These are phyloP conservation scores for Fraxinus baroniana DNA, from an alignment of 305 asterid species.

Conservation along the genomic window DNA sequence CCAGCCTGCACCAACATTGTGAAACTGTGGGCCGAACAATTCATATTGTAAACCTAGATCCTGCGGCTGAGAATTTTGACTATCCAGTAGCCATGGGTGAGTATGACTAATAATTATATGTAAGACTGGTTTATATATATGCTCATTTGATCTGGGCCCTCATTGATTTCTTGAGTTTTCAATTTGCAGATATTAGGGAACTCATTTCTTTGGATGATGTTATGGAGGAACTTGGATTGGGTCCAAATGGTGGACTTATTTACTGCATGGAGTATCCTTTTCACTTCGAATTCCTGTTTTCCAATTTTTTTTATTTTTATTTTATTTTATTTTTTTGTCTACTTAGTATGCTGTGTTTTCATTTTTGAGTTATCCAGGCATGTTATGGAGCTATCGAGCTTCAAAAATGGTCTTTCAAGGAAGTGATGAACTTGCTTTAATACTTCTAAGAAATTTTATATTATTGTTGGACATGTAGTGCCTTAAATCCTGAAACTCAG, in stretches of 20 bases:
- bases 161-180: conserved; percentile 16
- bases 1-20: conserved; percentile 78
- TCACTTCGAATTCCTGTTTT: conserved; percentile 4
- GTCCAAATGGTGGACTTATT: conserved; percentile 95
- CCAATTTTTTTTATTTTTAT: not conserved
- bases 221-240: conserved; percentile 91
- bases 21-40: conserved; percentile 70
- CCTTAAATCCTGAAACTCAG: conserved; percentile 58
- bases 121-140: not conserved
- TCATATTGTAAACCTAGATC: conserved; percentile 86
- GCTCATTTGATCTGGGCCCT: not conserved
- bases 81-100: conserved; percentile 95
- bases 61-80: conserved; percentile 93
- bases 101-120: conserved; percentile 7
- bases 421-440: conserved; percentile 16
- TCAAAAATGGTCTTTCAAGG: not conserved
- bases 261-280: conserved; percentile 99
- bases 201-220: conserved; percentile 86
- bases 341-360: not conserved
- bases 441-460: conserved; percentile 9
- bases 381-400: conserved; percentile 1
- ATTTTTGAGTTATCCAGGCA: not conserved
- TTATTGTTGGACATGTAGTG: conserved; percentile 18
- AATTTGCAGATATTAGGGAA: conserved; percentile 71
- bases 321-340: not conserved